Evolutionary conservation across 345 rosid genomes (phyloP).

Genomic region (Ceriops zippeliana): DNA sequence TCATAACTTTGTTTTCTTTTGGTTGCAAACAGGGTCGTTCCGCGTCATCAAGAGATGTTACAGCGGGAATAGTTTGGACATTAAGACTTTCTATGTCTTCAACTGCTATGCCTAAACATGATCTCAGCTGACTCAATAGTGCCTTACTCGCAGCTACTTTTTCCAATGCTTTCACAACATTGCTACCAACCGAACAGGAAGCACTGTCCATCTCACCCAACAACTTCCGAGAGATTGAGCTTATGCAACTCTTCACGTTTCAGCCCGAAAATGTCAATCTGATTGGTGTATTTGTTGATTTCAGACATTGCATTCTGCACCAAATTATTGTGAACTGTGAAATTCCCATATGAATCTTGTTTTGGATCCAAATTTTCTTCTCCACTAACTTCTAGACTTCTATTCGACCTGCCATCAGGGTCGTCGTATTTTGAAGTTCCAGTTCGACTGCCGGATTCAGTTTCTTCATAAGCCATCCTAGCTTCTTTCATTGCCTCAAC

Average conservation of each 20-base stretch:
- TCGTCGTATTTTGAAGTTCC: slow-evolving; percentile 1
- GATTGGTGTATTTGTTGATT: slow-evolving; percentile 15
- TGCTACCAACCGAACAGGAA: slow-evolving; percentile 14
- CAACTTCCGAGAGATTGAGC: not conserved
- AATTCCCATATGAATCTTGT: slow-evolving; percentile 4
- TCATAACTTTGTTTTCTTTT: not conserved
- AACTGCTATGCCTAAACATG: slow-evolving; percentile 12
- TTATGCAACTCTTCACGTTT: slow-evolving; percentile 12
- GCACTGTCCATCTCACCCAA: slow-evolving; percentile 16
- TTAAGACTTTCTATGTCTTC: slow-evolving; percentile 5
- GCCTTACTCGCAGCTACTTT: slow-evolving; percentile 24
- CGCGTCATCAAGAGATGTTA: not conserved
- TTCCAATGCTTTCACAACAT: slow-evolving; percentile 25
- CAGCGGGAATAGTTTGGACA: slow-evolving; percentile 2
- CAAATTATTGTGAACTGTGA: slow-evolving; percentile 12
- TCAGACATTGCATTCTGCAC: slow-evolving; percentile 12
- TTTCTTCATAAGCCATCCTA: not conserved
- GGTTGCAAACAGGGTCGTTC: not conserved
- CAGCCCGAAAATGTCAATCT: not conserved
- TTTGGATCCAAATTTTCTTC: slow-evolving; percentile 18
- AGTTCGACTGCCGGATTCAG: slow-evolving; percentile 2
- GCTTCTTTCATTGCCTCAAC: slow-evolving; percentile 24
- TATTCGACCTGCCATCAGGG: not conserved
- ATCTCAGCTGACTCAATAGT: slow-evolving; percentile 18
- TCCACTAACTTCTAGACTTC: slow-evolving; percentile 7